These are phyloP conservation scores for Phlebopus sp. DNA, from an alignment of 1,284 basidiomycete genomes.

Conservation along the genomic window DNA sequence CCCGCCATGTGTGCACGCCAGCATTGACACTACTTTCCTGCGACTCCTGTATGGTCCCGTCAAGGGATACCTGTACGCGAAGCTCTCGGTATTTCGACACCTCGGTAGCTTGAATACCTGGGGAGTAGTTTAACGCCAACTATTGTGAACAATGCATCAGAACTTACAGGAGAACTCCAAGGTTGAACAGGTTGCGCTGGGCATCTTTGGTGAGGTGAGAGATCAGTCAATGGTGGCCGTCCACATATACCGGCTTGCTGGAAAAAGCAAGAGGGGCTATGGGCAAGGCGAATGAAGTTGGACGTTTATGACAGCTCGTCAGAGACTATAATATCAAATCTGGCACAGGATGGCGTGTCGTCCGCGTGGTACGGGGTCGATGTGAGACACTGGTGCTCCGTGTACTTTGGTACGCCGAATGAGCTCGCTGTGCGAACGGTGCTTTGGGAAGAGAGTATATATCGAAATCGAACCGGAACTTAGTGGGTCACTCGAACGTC, in stretches of 20 bases:
- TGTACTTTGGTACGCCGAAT: conserved; percentile 10
- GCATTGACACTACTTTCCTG: conserved; percentile 27
- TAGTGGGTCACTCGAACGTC: conserved; percentile 29
- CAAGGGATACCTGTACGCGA: conserved; percentile 25
- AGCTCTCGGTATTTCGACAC: conserved; percentile 26
- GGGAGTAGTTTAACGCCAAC: neutral
- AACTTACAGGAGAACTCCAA: conserved; percentile 26
- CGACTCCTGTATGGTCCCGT: conserved; percentile 29
- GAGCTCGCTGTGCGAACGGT: conserved; percentile 17
- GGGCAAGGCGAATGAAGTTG: conserved; percentile 27
- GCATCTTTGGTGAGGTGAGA: conserved; percentile 14
- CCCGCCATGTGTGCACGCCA: conserved; percentile 26
- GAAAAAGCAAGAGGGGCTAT: conserved; percentile 31
- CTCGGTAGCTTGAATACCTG: conserved; percentile 23
- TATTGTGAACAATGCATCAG: neutral
- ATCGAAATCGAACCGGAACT: conserved; percentile 25
- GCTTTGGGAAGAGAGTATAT: conserved; percentile 22
- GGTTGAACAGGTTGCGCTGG: conserved; percentile 11
- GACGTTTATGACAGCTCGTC: conserved; percentile 23
- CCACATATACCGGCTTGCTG: conserved; percentile 26
- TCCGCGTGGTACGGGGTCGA: conserved; percentile 24
- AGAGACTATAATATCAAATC: conserved; percentile 31
- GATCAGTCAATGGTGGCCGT: conserved; percentile 12
- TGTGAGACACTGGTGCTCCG: conserved; percentile 15
- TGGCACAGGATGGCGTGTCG: conserved; percentile 30